Evolutionary conservation across 495 filamentous ascomycete species (phyloP).

Genomic region (Evernia prunastri): DNA sequence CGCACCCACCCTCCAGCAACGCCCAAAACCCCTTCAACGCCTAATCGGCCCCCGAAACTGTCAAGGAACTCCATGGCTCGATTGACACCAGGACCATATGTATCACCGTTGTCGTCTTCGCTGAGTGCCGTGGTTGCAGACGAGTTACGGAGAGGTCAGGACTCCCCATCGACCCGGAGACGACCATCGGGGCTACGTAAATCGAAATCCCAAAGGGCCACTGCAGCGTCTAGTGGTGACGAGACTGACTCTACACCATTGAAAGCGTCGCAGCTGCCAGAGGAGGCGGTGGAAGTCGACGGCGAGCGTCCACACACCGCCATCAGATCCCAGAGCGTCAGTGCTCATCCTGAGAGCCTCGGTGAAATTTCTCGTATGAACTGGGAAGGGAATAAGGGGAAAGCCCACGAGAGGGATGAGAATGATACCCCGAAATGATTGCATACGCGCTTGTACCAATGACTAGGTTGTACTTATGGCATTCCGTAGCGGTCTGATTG

Average conservation of each 20-base stretch:
- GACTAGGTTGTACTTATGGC: background rate
- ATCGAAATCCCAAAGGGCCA: slow-evolving; percentile 16
- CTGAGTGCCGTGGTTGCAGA: slow-evolving; percentile 59
- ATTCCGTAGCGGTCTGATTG: background rate
- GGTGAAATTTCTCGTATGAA: slow-evolving; percentile 19
- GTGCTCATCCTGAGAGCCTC: slow-evolving; percentile 8
- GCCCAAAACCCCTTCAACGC: slow-evolving; percentile 18
- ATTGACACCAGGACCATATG: slow-evolving; percentile 44
- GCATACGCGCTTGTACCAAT: background rate
- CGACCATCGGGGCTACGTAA: slow-evolving; percentile 15
- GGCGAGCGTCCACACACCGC: background rate
- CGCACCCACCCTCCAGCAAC: slow-evolving; percentile 30
- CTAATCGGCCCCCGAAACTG: slow-evolving; percentile 22
- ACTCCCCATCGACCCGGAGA: slow-evolving; percentile 19
- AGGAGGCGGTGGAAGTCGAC: background rate
- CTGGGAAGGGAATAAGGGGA: slow-evolving; percentile 16
- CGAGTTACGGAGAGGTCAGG: slow-evolving; percentile 48
- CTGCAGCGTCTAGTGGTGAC: background rate
- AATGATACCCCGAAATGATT: slow-evolving; percentile 12
- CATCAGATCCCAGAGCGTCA: slow-evolving; percentile 20
- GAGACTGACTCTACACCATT: slow-evolving; percentile 1
- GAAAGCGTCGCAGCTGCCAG: slow-evolving; percentile 10
- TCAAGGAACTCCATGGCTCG: slow-evolving; percentile 28
- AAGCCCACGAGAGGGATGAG: slow-evolving; percentile 9
- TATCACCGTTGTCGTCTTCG: slow-evolving; percentile 47